Evolutionary conservation across 352 stramenopile genomes (phyloP).

Genomic region (Pythium periplocum): DNA sequence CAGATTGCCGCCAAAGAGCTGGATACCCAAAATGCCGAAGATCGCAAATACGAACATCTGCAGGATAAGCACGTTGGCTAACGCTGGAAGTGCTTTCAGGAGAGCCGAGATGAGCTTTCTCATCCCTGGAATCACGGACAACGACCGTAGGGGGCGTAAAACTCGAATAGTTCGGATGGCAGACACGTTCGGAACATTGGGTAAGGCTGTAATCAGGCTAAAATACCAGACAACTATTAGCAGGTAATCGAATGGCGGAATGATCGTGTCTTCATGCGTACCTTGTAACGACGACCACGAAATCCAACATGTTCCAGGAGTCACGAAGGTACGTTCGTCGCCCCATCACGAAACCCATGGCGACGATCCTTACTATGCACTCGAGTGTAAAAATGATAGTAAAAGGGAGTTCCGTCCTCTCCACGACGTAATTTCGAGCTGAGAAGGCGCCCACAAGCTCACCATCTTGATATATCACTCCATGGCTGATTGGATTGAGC

Average conservation of each 20-base stretch:
- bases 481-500: slow-evolving; percentile 56
- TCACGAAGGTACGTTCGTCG: slow-evolving; percentile 77
- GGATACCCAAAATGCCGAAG: slow-evolving; percentile 88
- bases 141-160: slow-evolving; percentile 81
- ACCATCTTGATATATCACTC: slow-evolving; percentile 30
- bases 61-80: slow-evolving; percentile 87
- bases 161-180: slow-evolving; percentile 85
- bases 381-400: slow-evolving; percentile 87
- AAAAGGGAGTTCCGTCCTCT: slow-evolving; percentile 79
- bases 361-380: slow-evolving; percentile 88
- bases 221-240: slow-evolving; percentile 1
- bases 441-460: slow-evolving; percentile 36
- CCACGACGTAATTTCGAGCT: slow-evolving; percentile 48
- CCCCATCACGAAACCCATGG: slow-evolving; percentile 63
- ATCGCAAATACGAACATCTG: slow-evolving; percentile 90
- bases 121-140: slow-evolving; percentile 85
- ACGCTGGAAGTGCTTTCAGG: slow-evolving; percentile 76
- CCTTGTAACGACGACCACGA: slow-evolving; percentile 87
- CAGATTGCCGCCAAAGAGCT: slow-evolving; percentile 83
- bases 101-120: slow-evolving; percentile 74
- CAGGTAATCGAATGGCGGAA: not conserved
- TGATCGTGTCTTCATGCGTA: slow-evolving; percentile 13
- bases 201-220: slow-evolving; percentile 49
- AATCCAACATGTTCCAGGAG: slow-evolving; percentile 91
- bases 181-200: slow-evolving; percentile 73